Base-by-base conservation (phyloP, 176 grass and related monocot species). In the Elymus sibiricus region DNA sequence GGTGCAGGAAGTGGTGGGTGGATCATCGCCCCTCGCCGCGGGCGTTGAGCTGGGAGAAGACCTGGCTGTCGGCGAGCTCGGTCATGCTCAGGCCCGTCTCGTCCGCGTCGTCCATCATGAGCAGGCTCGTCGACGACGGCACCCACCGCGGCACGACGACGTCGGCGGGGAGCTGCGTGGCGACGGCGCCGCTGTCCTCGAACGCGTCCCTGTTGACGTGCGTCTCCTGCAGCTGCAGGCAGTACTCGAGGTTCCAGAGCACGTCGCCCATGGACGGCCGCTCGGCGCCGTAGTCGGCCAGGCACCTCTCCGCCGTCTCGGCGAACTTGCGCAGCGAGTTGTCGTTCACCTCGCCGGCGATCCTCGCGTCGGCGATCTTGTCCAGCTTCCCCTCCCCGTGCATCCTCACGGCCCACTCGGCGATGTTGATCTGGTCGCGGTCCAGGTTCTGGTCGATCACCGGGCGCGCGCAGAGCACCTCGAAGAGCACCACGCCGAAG, bases 191-290 rank as follows among this genome's bases (percentile, higher is more conserved):
- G 40, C 86, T 95, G 84, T 95, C 88, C 79, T 89, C 88, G 46
- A 90, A 85, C 1, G 88, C 77, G 19, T 95, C 85, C 29, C 82
- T 60, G 0, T 65, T 71, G 19, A 90, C 82, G 51, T 87, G 70
- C 78, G 70, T 92, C 79, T 90, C 93, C 63, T 95, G 90, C 47
- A 92, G 90, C 74, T 86, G 85, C 4, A 95, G 88, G 67, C 87
- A 90, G 86, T 90, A 90, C 81, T 95, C 93, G 29, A 95, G 86
- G 72, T 88, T 95, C 93, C 93, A 95, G 0, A 95, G 80, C 68
- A 95, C 93, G 77, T 95, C 90, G 46, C 90, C 82, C 78, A 95
- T 95, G 75, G 93, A 58, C 13, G 93, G 93, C 24, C 93, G 86
- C 31, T 90, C 88, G 12, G 73, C 81, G 2, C 90, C 85, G 58